Conservation (phyloP, 148 eudicot genomes). For the Gaultheria prostrata region DNA sequence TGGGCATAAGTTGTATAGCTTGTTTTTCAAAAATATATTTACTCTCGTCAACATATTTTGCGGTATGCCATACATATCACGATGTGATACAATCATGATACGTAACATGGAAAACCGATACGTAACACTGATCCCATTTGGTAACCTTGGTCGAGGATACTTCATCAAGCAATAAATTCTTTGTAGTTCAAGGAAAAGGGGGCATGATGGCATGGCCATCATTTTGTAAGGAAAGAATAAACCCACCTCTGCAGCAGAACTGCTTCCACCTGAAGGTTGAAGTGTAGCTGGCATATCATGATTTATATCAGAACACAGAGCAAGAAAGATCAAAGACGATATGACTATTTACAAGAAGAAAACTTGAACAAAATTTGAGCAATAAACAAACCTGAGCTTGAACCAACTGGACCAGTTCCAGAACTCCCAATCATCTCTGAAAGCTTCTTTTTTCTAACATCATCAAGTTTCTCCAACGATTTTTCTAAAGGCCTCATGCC, state of each 20-base stretch:
- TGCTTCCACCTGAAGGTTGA: constrained; percentile 57
- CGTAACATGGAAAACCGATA: neutral
- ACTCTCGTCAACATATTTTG: neutral
- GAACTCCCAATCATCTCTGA: constrained; percentile 93
- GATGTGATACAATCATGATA: neutral
- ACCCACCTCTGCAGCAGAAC: constrained; percentile 53
- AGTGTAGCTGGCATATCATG: constrained; percentile 37
- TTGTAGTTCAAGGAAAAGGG: neutral
- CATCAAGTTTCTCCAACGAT: constrained; percentile 97
- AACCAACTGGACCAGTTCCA: constrained; percentile 45
- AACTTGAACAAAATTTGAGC: neutral
- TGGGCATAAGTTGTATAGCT: neutral
- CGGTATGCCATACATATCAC: neutral
- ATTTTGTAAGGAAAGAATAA: constrained; percentile 12
- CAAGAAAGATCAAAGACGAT: neutral
- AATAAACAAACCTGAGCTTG: constrained; percentile 57
- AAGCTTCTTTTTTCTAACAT: constrained; percentile 86
- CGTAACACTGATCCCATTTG: neutral
- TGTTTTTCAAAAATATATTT: neutral
- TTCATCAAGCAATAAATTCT: neutral
- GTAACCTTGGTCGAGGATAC: neutral
- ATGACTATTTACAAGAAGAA: constrained; percentile 2
- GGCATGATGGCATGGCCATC: constrained; percentile 1
- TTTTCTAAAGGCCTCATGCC: constrained; percentile 98
- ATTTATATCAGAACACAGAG: constrained; percentile 8